Evolutionary conservation across 257 asterid genomes (phyloP), one percentile per base, ranked within the genome.

Genomic region (Ballota nigra): DNA sequence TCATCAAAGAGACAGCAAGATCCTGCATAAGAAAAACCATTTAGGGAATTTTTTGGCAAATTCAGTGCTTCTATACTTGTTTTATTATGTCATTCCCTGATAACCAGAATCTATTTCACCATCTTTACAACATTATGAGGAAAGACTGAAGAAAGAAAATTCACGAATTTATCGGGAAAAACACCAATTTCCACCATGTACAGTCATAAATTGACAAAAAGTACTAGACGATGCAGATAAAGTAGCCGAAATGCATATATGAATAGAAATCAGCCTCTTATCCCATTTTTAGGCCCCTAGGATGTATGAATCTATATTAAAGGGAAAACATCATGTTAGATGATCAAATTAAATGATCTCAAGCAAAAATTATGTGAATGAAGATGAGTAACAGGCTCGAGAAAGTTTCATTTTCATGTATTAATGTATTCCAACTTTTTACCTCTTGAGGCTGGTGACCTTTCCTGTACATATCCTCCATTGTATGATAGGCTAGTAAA

Each of bases 371-470:
- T 34, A 73, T 5, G 20, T 29, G 24, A 66, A 56, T 34, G 16
- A 71, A 61, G 51, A 47, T 11, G 58, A 43, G 41, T 38, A 63
- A 26, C 29, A 28, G 70, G 72, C 51, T 36, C 70, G 26, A 65
- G 61, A 24, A 59, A 8, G 29, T 45, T 70, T 34, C 71, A 68
- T 71, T 6, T 23, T 36, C 69, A 45, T 52, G 34, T 67, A 60
- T 52, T 52, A 49, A 76, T 24, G 15, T 71, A 43, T 68, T 29
- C 56, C 69, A 60, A 68, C n/a, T 24, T 15, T 70, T 64, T 85
- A 94, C 98, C 98, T 91, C 97, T 68, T 82, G 93, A n/a, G 83
- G 89, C 70, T 84, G 95, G 79, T 87, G 84, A 70, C 97, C 98
- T 80, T 89, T 91, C 69, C 71, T 80, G 81, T 94, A 88, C 98